phyloP scores from a whole-genome alignment of 192 early-diverging fungal species.

The Coemansia sp. region DNA sequence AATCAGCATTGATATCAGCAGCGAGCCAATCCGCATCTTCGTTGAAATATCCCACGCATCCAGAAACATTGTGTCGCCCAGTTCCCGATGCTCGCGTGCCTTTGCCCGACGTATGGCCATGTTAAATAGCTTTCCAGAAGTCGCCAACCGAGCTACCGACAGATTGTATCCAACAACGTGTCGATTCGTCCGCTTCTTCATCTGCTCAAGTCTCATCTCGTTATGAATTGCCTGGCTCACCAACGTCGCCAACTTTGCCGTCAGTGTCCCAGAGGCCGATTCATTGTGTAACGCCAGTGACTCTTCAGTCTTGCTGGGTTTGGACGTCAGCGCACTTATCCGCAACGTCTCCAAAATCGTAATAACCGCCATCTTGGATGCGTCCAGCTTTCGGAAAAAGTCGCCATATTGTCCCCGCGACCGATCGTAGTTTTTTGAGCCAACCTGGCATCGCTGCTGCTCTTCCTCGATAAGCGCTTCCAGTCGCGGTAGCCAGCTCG shows the following conservation, averaged over 20 bases:
- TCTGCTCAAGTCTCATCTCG: constrained; percentile 77
- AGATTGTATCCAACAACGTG: constrained; percentile 55
- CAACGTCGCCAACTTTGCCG: constrained; percentile 44
- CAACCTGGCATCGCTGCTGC: constrained; percentile 53
- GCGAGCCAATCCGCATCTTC: constrained; percentile 60
- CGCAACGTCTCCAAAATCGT: constrained; percentile 81
- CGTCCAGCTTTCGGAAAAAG: constrained; percentile 44
- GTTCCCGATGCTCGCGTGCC: constrained; percentile 58
- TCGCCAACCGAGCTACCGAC: constrained; percentile 68
- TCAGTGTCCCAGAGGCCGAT: constrained; percentile 49
- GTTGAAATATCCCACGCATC: constrained; percentile 60
- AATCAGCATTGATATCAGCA: constrained; percentile 64
- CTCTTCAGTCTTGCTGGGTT: background rate
- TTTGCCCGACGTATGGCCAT: constrained; percentile 72
- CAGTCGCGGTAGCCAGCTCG: constrained; percentile 74
- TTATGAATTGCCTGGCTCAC: constrained; percentile 78
- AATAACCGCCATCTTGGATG: constrained; percentile 78
- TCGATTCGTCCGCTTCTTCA: constrained; percentile 67
- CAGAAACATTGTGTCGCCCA: constrained; percentile 24
- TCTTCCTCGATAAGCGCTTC: constrained; percentile 70
- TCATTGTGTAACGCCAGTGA: constrained; percentile 21
- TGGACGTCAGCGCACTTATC: constrained; percentile 9
- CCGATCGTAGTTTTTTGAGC: constrained; percentile 22
- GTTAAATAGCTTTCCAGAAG: constrained; percentile 77
- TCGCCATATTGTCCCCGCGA: constrained; percentile 29